Conservation (phyloP, 192 early-diverging fungal genomes). For the Entophlyctis luteolus region DNA sequence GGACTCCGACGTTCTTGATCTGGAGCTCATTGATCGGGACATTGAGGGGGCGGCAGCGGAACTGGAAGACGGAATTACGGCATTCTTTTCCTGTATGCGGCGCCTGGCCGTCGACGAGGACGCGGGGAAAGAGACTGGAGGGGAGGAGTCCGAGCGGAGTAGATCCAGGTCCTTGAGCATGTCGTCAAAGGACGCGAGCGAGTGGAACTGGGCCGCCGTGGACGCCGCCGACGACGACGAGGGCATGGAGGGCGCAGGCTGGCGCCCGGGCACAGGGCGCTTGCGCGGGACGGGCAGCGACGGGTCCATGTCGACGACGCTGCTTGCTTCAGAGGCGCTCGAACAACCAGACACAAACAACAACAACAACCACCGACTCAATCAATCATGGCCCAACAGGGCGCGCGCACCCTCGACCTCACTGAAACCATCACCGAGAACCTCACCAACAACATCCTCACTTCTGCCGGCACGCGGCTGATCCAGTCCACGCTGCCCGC, state of each 20-base stretch:
- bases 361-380: no score
- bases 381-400: no score
- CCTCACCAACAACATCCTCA: constrained; percentile 5
- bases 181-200: neutral
- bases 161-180: no score
- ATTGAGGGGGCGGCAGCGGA: neutral
- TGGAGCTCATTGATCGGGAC: neutral
- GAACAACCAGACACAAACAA: no score
- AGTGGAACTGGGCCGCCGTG: neutral
- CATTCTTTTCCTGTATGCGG: neutral
- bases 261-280: neutral
- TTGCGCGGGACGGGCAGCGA: neutral
- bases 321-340: neutral
- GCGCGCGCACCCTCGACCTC: neutral
- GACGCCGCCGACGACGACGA: neutral
- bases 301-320: neutral
- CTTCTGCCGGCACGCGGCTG: constrained; percentile 6
- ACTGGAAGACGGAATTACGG: neutral
- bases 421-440: neutral
- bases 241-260: neutral
- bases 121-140: neutral
- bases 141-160: neutral
- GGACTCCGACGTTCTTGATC: neutral
- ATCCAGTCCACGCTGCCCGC: constrained; percentile 15
- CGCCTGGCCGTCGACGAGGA: neutral